These are phyloP conservation scores for Colletotrichum eleusines DNA, from an alignment of 2,329 filamentous ascomycete genomes.

Conservation along the genomic window DNA sequence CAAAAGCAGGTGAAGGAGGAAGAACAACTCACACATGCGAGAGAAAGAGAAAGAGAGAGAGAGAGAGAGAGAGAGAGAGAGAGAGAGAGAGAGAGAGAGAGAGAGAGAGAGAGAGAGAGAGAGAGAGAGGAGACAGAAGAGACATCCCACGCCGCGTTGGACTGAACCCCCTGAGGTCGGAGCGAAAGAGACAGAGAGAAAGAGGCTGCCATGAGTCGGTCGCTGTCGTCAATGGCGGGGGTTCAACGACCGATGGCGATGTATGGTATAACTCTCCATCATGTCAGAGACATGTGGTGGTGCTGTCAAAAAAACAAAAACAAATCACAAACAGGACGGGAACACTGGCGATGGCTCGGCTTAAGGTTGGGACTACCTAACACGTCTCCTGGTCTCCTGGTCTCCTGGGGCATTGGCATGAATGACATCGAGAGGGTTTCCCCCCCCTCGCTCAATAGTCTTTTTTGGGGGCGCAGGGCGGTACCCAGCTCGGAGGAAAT, in stretches of 20 bases:
- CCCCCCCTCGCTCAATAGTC: neutral
- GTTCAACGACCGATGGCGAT: neutral
- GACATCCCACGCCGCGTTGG: neutral
- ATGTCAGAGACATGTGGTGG: neutral
- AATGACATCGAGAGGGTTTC: neutral
- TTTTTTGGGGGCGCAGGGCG: slow-evolving; percentile 3
- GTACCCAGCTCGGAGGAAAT: slow-evolving; percentile 25
- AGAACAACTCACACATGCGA: neutral
- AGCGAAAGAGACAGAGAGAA: too few relatives aligned
- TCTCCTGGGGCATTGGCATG: neutral
- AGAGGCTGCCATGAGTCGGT: neutral
- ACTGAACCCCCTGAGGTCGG: neutral
- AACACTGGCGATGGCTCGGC: neutral
- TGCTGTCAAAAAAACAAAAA: slow-evolving; percentile 2
- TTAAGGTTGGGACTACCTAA: neutral
- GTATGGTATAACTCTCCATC: neutral
- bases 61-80: too few relatives aligned
- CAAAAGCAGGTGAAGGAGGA: neutral
- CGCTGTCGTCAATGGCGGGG: neutral
- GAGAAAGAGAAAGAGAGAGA: neutral
- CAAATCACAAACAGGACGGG: slow-evolving; percentile 1
- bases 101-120: too few relatives aligned
- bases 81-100: too few relatives aligned
- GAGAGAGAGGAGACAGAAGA: neutral
- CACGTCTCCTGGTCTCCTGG: neutral